These are phyloP conservation scores for Naganishia friedmannii DNA, from an alignment of 768 basidiomycete genomes.

Conservation along the genomic window DNA sequence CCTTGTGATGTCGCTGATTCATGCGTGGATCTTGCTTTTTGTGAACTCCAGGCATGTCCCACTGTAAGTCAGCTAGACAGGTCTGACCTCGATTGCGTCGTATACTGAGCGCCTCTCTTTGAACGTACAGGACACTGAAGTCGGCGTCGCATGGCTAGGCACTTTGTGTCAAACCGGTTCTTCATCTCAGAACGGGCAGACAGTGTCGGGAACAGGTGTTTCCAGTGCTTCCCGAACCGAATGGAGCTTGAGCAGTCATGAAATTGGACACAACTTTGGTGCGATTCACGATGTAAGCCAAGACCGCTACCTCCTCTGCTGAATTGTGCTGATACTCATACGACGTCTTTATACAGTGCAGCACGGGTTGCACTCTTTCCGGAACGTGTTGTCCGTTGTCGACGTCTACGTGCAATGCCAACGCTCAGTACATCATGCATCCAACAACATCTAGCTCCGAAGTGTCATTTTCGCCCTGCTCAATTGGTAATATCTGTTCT, in stretches of 20 bases:
- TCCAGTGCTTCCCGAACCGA: conserved; percentile 73
- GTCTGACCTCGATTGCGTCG: conserved; percentile 60
- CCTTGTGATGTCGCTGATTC: neutral
- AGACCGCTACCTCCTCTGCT: neutral
- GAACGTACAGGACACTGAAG: conserved; percentile 35
- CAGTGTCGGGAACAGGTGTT: conserved; percentile 77
- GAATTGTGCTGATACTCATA: neutral
- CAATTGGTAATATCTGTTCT: conserved; percentile 81
- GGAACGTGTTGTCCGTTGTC: conserved; percentile 68
- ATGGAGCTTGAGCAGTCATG: conserved; percentile 49
- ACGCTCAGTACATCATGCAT: conserved; percentile 75
- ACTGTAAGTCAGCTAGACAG: neutral
- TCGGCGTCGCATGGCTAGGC: conserved; percentile 81
- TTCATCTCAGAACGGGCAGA: conserved; percentile 51
- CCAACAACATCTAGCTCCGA: conserved; percentile 66
- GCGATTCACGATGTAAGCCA: conserved; percentile 59
- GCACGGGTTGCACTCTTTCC: conserved; percentile 62
- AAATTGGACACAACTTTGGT: conserved; percentile 71
- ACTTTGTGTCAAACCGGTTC: conserved; percentile 64
- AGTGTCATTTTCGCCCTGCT: conserved; percentile 71
- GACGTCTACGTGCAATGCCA: conserved; percentile 62
- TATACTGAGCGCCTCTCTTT: conserved; percentile 61
- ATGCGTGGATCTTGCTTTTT: neutral
- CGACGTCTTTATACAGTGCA: conserved; percentile 57
- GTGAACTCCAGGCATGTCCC: neutral